Base-by-base conservation (phyloP, 1,284 basidiomycete species). In the Ceratobasidium sp. region DNA sequence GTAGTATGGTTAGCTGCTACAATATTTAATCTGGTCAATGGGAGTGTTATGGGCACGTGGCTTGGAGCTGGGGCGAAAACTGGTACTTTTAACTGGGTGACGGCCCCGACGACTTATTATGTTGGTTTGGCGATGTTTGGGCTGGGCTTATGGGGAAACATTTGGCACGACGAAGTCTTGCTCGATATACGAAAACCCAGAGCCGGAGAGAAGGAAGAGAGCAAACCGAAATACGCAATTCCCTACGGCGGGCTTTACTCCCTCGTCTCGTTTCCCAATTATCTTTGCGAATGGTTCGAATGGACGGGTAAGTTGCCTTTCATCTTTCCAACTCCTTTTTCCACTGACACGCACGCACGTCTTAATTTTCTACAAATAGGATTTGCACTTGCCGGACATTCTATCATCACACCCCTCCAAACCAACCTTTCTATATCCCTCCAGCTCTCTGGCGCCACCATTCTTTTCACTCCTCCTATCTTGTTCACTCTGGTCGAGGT, bases 251-350 rank as follows among this genome's bases (percentile, higher is more conserved):
- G 90, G 3, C 84, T 97, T 41, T 98, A 94, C 85, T 80, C 82
- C 62, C 90, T 88, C 80, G 86, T 98, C 78, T 95, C 94, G n/a
- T 78, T 63, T 83, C 96, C 96, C 1, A 96, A 98, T 83, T 98
- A 98, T 82, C 85, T 96, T 64, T 95, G 92, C 83, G 96, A 97
- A 82, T 98, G 94, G 94, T 78, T 91, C 69, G 95, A 96, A 82
- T 96, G 93, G 93, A 79, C 89, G 9, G 93, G 91, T 63, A 53
- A 63, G 59, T 60, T 1, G 14, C 15, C 22, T n/a, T n/a, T 4
- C 11, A 14, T 0, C 11, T n/a, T 19, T n/a, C 22, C 11, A 4
- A 5, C 36, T 36, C 7, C 33, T 11, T 3, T 15, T 22, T 41
- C 11, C 15, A 8, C 11, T 22, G 15, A 33, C n/a, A 53, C 41